phyloP scores from a whole-genome alignment of 2,329 filamentous ascomycete genomes.

The Pseudogymnoascus sp. region DNA sequence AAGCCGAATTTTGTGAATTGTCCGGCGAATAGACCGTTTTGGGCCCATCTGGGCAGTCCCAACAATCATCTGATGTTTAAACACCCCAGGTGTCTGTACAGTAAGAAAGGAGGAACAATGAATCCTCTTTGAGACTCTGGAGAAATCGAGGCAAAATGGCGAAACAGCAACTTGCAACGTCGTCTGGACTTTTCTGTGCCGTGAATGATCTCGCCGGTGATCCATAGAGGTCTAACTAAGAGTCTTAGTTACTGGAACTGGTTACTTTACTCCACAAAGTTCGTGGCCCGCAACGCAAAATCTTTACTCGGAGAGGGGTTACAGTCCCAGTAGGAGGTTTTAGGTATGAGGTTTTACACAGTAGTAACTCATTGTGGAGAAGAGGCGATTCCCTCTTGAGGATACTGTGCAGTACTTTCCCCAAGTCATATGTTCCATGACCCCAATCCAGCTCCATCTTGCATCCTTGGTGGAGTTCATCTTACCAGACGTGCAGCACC shows the following conservation, averaged over 20 bases:
- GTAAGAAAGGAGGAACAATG: neutral
- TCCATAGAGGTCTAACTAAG: neutral
- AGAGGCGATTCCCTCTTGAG: conserved; percentile 3
- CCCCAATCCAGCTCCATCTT: conserved; percentile 6
- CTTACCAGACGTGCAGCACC: conserved; percentile 7
- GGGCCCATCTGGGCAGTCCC: neutral
- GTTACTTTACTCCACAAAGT: conserved; percentile 1
- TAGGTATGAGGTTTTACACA: conserved; percentile 3
- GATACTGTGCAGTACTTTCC: neutral
- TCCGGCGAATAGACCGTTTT: neutral
- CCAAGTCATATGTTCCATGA: neutral
- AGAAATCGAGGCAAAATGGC: neutral
- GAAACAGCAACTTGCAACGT: neutral
- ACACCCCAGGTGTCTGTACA: neutral
- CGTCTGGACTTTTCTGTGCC: conserved; percentile 4
- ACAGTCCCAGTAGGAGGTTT: neutral
- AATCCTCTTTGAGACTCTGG: neutral
- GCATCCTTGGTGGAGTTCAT: conserved; percentile 6
- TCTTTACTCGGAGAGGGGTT: conserved; percentile 5
- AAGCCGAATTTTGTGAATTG: neutral
- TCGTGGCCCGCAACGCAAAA: conserved; percentile 2
- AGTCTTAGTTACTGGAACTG: conserved; percentile 6
- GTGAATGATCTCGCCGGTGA: neutral
- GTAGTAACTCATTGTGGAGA: conserved; percentile 6
- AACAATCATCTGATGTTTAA: neutral